A percentile compares a stretch with the other conserved stretches of the same genome.
phyloP scores from a whole-genome alignment of 2,329 filamentous ascomycete species.

The Stagonosporopsis chrysanthemi region DNA sequence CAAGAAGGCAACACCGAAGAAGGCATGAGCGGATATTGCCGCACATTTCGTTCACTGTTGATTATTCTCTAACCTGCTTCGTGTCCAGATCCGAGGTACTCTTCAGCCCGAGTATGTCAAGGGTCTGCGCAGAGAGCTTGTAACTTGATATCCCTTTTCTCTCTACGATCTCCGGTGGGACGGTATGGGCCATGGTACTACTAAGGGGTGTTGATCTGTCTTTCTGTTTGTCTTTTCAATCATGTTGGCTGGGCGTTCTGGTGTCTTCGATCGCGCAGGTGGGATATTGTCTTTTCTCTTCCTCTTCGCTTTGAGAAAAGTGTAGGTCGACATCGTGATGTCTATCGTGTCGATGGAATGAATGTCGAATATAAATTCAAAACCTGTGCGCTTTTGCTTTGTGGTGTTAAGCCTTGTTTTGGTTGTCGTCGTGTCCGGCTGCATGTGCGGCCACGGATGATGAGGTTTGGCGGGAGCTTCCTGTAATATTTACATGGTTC shows the following conservation, averaged over 20 bases:
- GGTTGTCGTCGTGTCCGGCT: neutral
- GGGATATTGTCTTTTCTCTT: slow-evolving; percentile 11
- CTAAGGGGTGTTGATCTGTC: slow-evolving; percentile 29
- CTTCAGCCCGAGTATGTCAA: slow-evolving; percentile 5
- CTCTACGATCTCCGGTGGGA: slow-evolving; percentile 23
- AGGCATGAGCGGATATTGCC: slow-evolving; percentile 39
- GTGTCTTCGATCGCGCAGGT: slow-evolving; percentile 14
- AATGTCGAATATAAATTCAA: slow-evolving; percentile 16
- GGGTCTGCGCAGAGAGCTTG: slow-evolving; percentile 21
- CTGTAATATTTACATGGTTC: neutral
- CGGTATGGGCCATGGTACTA: slow-evolving; percentile 20
- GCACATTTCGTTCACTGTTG: slow-evolving; percentile 32
- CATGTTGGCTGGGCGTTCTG: slow-evolving; percentile 39
- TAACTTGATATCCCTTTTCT: slow-evolving; percentile 45
- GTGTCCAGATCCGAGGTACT: slow-evolving; percentile 17
- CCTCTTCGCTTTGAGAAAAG: slow-evolving; percentile 4
- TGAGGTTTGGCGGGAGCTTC: neutral
- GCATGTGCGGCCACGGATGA: neutral
- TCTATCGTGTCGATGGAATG: slow-evolving; percentile 14
- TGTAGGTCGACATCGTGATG: slow-evolving; percentile 13
- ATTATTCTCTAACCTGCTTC: slow-evolving; percentile 36
- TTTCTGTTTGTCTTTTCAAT: slow-evolving; percentile 24
- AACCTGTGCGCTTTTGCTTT: neutral
- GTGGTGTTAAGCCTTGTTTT: slow-evolving; percentile 13
- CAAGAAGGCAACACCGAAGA: slow-evolving; percentile 56